These are phyloP conservation scores for Colletotrichum horii DNA, from an alignment of 2,329 filamentous ascomycete species.

Conservation along the genomic window DNA sequence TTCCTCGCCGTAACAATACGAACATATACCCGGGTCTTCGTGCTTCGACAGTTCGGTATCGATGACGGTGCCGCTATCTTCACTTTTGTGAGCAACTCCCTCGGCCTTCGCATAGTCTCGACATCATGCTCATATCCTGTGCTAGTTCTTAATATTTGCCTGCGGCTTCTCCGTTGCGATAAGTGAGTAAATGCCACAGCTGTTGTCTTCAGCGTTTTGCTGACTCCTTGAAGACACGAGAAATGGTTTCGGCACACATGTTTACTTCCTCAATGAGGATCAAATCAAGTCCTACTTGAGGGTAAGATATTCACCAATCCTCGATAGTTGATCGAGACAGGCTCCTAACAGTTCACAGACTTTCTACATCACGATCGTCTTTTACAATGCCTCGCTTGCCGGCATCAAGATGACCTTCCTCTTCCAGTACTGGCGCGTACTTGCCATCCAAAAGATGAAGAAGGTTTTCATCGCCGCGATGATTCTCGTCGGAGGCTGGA, in stretches of 20 bases:
- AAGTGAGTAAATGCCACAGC: neutral
- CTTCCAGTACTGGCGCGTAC: slow-evolving; percentile 41
- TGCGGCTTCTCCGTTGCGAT: slow-evolving; percentile 5
- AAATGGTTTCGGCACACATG: slow-evolving; percentile 25
- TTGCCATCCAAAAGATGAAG: slow-evolving; percentile 30
- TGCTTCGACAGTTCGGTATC: slow-evolving; percentile 29
- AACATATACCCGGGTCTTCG: slow-evolving; percentile 26
- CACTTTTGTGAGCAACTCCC: slow-evolving; percentile 25
- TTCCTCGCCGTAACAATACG: slow-evolving; percentile 10
- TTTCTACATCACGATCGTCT: slow-evolving; percentile 34
- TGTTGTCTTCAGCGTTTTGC: neutral
- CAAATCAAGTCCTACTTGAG: slow-evolving; percentile 12
- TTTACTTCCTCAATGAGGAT: neutral
- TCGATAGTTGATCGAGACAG: neutral
- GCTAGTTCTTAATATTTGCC: slow-evolving; percentile 1
- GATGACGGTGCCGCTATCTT: slow-evolving; percentile 29
- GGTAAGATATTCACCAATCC: neutral
- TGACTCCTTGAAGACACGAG: neutral
- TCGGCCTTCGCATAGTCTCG: neutral
- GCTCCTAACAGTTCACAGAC: slow-evolving; percentile 21
- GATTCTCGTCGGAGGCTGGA: slow-evolving; percentile 30
- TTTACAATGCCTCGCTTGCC: slow-evolving; percentile 33
- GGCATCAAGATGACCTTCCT: slow-evolving; percentile 40
- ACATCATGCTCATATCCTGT: neutral
- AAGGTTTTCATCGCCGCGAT: slow-evolving; percentile 29